phyloP scores from a whole-genome alignment of 352 stramenopile species.

The Phytophthora boehmeriae region DNA sequence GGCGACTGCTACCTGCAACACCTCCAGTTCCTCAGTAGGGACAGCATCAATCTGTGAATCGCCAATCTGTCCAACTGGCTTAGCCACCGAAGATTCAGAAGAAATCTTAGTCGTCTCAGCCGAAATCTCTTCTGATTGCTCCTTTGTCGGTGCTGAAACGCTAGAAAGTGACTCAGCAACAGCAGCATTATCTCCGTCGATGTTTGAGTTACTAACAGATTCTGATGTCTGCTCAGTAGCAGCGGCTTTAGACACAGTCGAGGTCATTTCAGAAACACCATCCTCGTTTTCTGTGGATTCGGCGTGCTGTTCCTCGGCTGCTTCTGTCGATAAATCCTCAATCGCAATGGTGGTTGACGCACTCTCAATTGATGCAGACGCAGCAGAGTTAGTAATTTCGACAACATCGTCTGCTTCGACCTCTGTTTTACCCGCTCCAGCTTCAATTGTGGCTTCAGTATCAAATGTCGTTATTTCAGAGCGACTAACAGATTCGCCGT shows the following conservation, averaged over 20 bases:
- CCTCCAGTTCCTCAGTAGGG: constrained; percentile 6
- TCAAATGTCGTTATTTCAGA: background rate
- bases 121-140: constrained; percentile 7
- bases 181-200: background rate
- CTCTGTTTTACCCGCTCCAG: constrained; percentile 1
- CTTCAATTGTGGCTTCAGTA: background rate
- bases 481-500: background rate
- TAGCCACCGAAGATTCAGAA: background rate
- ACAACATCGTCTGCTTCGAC: background rate
- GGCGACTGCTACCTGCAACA: constrained; percentile 18
- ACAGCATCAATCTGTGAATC: background rate
- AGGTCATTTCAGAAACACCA: background rate
- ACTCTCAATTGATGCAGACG: background rate
- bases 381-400: background rate
- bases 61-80: background rate
- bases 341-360: background rate
- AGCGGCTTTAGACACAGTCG: background rate
- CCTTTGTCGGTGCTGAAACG: background rate
- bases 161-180: no score
- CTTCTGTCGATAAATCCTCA: no score
- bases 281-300: background rate
- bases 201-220: background rate
- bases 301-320: no score
- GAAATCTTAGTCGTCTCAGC: background rate
- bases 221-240: background rate